Evolutionary conservation across 1,139 yeast species (phyloP).

Genomic region (Nematodospora anomalae): DNA sequence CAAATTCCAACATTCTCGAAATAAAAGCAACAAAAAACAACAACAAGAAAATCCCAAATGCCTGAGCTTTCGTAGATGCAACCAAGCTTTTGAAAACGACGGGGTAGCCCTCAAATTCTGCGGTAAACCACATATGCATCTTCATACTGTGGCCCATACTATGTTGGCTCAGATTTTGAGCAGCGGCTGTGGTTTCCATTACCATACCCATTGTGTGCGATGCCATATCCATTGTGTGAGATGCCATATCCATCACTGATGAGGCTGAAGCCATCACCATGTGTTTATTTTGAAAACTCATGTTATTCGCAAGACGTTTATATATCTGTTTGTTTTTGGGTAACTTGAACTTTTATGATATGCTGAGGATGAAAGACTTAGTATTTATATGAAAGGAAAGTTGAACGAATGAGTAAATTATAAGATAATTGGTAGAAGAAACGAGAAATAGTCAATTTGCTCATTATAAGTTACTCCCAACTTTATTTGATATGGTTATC

Average conservation of each 20-base stretch:
- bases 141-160: conserved; percentile 15
- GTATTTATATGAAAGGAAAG: not conserved
- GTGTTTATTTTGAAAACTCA: conserved; percentile 2
- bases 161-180: conserved; percentile 5
- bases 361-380: too few species aligned
- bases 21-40: conserved; percentile 58
- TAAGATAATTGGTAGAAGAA: too few species aligned
- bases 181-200: conserved; percentile 12
- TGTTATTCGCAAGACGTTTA: too few species aligned
- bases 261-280: conserved; percentile 5
- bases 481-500: too few species aligned
- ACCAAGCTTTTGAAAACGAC: conserved; percentile 55
- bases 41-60: conserved; percentile 69
- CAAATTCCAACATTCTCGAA: conserved; percentile 58
- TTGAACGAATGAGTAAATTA: not conserved
- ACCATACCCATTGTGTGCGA: conserved; percentile 6
- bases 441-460: too few species aligned
- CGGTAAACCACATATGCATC: conserved; percentile 62
- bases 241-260: conserved; percentile 12
- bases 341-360: not conserved
- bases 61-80: conserved; percentile 58
- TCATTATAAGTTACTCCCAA: too few species aligned
- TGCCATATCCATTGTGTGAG: conserved; percentile 10
- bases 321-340: conserved; percentile 1
- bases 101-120: conserved; percentile 52